Evolutionary conservation across 768 basidiomycete genomes (phyloP).

Genomic region (Trametes sanguinea): DNA sequence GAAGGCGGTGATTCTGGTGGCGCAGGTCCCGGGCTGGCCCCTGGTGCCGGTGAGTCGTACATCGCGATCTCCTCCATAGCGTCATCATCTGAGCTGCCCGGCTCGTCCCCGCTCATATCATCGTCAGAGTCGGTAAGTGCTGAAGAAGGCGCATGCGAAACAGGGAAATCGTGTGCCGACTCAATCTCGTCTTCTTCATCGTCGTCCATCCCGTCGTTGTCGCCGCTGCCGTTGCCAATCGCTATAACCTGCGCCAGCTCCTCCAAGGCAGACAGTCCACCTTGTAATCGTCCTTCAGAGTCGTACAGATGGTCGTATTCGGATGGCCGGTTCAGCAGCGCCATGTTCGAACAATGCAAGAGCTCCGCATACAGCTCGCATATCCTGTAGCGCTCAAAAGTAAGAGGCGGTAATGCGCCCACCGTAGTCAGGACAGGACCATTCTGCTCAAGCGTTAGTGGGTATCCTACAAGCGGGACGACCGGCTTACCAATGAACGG

Average conservation of each 20-base stretch:
- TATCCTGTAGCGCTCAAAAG: constrained; percentile 93
- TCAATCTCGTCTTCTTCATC: constrained; percentile 62
- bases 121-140: constrained; percentile 68
- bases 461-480: no score
- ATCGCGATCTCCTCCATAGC: constrained; percentile 82
- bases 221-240: constrained; percentile 56
- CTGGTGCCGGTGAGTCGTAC: constrained; percentile 45
- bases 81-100: constrained; percentile 77
- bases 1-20: constrained; percentile 9
- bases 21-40: background rate
- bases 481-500: constrained; percentile 65
- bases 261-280: constrained; percentile 84
- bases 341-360: constrained; percentile 98
- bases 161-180: constrained; percentile 67
- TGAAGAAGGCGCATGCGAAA: constrained; percentile 54
- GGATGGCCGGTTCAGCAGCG: constrained; percentile 80
- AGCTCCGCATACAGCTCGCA: constrained; percentile 97
- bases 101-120: constrained; percentile 72
- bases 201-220: constrained; percentile 61
- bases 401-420: constrained; percentile 77
- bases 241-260: constrained; percentile 85
- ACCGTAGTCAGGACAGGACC: constrained; percentile 72
- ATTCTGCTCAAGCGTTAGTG: constrained; percentile 43
- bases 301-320: constrained; percentile 77
- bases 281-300: constrained; percentile 78